Evolutionary conservation across 2,329 filamentous ascomycete species (phyloP), one percentile per base, ranked within the genome.

Genomic region (Elsinoe arachidis): DNA sequence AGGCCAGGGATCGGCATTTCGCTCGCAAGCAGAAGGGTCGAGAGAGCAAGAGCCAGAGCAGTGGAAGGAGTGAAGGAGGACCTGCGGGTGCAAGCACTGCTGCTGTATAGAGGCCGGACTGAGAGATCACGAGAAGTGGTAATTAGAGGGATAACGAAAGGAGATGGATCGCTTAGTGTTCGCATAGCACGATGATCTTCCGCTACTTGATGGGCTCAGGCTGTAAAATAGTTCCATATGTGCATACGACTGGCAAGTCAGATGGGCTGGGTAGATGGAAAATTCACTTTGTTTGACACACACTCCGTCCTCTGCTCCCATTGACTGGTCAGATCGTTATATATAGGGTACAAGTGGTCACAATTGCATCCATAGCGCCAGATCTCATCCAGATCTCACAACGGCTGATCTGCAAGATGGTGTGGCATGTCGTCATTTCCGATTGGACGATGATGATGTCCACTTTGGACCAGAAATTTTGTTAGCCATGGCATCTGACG

Each of bases 1-100:
- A 82, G 59, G 82, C 82, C 6, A 72, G 82, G 58, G 80, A 81
- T 61, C 74, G 78, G 56, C 80, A 80, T 67, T 79, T 76, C 9
- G 76, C 76, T 12, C 68, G 70, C 26, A 76, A 75, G 63, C 63
- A 59, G n/a, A 67, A 60, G 52, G 60, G 70, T 68, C 66, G 68
- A 66, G 57, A 37, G 15, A 37, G 55, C 12, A 51, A 43, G 30
- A 39, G 37, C n/a, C 10, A 52, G 30, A 15, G 37, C 23, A 58
- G 47, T 14, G 39, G 39, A 4, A 37, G 23, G 21, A 53, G 53
- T 19, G 43, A 47, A 37, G 57, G 37, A 5, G 26, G 26, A 30
- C 26, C 26, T 6, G 54, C 41, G 51, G 55, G 66, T 69, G 66
- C 63, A n/a, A 67, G 49, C n/a, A 67, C 33, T 59, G 19, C 17